Base-by-base conservation (phyloP, 345 rosid species). In the Melastoma malabathricum region DNA sequence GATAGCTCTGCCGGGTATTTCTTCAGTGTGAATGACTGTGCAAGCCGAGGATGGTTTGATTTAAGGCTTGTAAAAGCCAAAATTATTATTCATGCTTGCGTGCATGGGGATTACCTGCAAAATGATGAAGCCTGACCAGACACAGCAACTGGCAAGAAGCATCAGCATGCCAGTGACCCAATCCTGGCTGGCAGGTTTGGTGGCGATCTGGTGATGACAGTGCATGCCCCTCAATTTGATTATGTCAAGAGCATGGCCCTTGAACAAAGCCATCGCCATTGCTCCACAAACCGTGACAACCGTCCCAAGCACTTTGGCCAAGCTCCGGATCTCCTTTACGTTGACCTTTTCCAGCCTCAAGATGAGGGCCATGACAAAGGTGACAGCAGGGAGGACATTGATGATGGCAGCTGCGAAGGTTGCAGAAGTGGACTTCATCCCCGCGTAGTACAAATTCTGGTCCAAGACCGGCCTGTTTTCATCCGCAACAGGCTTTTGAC, bases 211-310 rank as follows among this genome's bases (percentile, higher is more conserved):
- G 7, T 63, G 70, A 56, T 71, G 68, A 48, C 72, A 68, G 54
- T 47, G 29, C 13, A 47, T 63, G 47, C 78, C 81, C 1, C 71
- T 70, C 7, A 62, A 13, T 52, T 52, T 65, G 1, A 75, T 14
- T 23, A 89, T 66, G 38, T 81, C 61, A 15, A 89, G 44, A 50
- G 80, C 68, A 25, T 94, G 98, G 44, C 98, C 98, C 59, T 79
- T 86, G 82, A 77, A 81, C 38, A 90, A 58, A 1, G 98, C 86
- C 98, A 90, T 90, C 15, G 80, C 86, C 98, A 83, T 83, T 0
- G 98, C 92, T 63, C 98, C 98, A 5, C 57, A 51, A 2, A 86
- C 77, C 0, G 96, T 83, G 41, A 90, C 67, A 2, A 45, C 72
- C 10, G 98, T 90, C 50, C 98, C 98, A 5, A 76, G 13, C 3